phyloP scores from a whole-genome alignment of 768 basidiomycete genomes.

The Leccinum disarticulatum region DNA sequence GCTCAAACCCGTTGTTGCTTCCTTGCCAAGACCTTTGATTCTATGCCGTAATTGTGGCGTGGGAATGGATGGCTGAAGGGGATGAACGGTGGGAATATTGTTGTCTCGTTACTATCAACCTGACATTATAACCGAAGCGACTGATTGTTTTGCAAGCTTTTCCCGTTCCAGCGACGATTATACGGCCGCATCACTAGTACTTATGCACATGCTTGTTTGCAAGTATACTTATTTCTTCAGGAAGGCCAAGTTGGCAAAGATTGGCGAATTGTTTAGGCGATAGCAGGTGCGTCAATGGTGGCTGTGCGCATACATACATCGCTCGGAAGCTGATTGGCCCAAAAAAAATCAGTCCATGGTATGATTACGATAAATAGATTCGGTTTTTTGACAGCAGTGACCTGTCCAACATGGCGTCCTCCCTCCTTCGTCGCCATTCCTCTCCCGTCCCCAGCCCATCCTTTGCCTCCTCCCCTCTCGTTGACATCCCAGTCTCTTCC shows the following conservation, averaged over 20 bases:
- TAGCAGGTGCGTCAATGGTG: conserved; percentile 2
- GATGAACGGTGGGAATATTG: no score
- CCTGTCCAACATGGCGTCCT: conserved; percentile 31
- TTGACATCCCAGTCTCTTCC: conserved; percentile 50
- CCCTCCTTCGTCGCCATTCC: conserved; percentile 32
- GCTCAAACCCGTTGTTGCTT: no score
- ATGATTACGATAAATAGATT: background rate
- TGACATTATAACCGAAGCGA: no score
- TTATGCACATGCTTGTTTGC: no score
- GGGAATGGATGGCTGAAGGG: background rate
- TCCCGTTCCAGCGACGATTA: no score
- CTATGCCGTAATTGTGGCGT: background rate
- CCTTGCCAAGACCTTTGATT: no score
- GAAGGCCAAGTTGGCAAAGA: no score
- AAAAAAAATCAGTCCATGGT: background rate
- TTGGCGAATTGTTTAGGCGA: no score
- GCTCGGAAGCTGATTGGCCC: background rate
- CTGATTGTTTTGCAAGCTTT: background rate
- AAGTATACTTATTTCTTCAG: no score
- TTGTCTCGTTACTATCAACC: no score
- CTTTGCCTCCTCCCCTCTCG: conserved; percentile 39
- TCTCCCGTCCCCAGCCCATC: conserved; percentile 41
- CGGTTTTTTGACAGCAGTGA: background rate
- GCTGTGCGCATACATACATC: conserved; percentile 11
- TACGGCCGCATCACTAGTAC: no score